Evolutionary conservation across 2,329 filamentous ascomycete species (phyloP).

Genomic region (Nigrospora osmanthi): DNA sequence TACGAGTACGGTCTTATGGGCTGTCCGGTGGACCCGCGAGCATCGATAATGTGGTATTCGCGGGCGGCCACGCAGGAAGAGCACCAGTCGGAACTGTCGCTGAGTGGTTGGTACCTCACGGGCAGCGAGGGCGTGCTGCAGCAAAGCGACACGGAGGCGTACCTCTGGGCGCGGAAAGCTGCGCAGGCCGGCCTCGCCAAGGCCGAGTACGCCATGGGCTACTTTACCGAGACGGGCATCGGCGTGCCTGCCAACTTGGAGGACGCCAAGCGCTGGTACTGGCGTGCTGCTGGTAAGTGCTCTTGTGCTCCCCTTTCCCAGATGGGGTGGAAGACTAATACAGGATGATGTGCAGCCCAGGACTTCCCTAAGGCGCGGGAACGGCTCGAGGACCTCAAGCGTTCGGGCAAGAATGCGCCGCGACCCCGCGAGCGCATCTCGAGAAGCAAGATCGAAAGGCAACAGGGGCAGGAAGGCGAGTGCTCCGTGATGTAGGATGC

Average conservation of each 20-base stretch:
- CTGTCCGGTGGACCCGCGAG: conserved; percentile 71
- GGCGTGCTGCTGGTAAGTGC: conserved; percentile 84
- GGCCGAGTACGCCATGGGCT: conserved; percentile 96
- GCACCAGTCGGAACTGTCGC: conserved; percentile 80
- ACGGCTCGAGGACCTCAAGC: conserved; percentile 84
- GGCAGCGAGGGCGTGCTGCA: conserved; percentile 80
- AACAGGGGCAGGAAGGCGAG: conserved; percentile 86
- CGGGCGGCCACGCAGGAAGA: conserved; percentile 87
- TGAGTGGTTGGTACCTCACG: conserved; percentile 92
- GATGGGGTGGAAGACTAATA: conserved; percentile 16
- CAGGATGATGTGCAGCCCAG: conserved; percentile 54
- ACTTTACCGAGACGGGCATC: conserved; percentile 93
- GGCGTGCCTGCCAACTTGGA: conserved; percentile 80
- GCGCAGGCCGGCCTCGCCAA: conserved; percentile 82
- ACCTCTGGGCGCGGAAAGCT: conserved; percentile 93
- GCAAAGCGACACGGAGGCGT: conserved; percentile 92
- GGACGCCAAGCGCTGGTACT: conserved; percentile 97
- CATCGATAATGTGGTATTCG: conserved; percentile 91
- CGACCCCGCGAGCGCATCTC: conserved; percentile 74
- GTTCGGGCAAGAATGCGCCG: conserved; percentile 62
- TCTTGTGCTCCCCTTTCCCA: neutral
- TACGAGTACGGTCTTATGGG: conserved; percentile 86
- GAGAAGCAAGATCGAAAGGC: conserved; percentile 70
- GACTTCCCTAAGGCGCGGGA: conserved; percentile 91
- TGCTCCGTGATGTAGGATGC: conserved; percentile 68